Evolutionary conservation across 169 alveolate species (phyloP).

Genomic region (Plasmodium relictum): DNA sequence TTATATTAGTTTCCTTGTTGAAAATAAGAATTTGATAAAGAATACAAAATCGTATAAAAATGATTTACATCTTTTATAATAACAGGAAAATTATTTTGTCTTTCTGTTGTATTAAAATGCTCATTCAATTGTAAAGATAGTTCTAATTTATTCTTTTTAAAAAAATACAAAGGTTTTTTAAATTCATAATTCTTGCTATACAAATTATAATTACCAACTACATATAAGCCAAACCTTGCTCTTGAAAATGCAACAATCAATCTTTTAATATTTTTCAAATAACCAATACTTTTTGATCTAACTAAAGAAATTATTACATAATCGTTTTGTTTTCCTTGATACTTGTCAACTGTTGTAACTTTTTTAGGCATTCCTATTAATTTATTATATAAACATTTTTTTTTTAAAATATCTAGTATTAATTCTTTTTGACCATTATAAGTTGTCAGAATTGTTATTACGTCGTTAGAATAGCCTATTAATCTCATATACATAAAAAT

Average conservation of each 20-base stretch:
- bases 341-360: conserved; percentile 91
- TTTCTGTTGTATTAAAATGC: conserved; percentile 30
- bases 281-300: conserved; percentile 91
- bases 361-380: conserved; percentile 85
- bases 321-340: conserved; percentile 95
- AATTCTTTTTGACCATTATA: conserved; percentile 96
- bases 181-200: conserved; percentile 77
- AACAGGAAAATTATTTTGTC: conserved; percentile 20
- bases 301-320: conserved; percentile 92
- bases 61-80: conserved; percentile 65
- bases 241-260: conserved; percentile 95
- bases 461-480: conserved; percentile 89
- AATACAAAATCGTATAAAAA: conserved; percentile 48
- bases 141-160: conserved; percentile 55
- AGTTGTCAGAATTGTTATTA: conserved; percentile 91
- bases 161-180: conserved; percentile 60
- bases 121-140: conserved; percentile 59
- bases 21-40: conserved; percentile 46
- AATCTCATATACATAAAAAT: conserved; percentile 94
- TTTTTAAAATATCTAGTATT: conserved; percentile 88
- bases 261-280: conserved; percentile 94
- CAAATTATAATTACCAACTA: conserved; percentile 85
- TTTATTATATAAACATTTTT: conserved; percentile 88
- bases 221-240: conserved; percentile 93
- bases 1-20: background rate